Conservation (phyloP, 1,284 basidiomycete species). For the Exsudoporus floridanus region DNA sequence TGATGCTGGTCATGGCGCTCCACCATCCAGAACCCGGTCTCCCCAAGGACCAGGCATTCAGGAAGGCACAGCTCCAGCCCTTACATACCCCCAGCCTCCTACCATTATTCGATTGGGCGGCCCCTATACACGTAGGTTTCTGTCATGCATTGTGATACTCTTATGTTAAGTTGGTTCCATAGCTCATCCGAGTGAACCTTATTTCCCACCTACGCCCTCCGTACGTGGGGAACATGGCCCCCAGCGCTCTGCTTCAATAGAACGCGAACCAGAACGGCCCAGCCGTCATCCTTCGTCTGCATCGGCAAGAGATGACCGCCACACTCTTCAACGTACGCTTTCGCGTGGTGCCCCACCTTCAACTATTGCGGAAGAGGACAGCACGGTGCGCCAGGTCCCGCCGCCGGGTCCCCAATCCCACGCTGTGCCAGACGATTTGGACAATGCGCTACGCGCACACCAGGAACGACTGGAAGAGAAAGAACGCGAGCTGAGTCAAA, state of each 20-base stretch:
- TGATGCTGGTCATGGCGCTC: slow-evolving; percentile 12
- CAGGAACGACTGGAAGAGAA: slow-evolving; percentile 56
- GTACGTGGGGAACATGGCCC: slow-evolving; percentile 3
- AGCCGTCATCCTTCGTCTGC: slow-evolving; percentile 19
- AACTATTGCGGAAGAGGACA: slow-evolving; percentile 20
- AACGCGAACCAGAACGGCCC: slow-evolving; percentile 8
- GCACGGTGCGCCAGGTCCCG: slow-evolving; percentile 26
- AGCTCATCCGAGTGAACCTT: slow-evolving; percentile 19
- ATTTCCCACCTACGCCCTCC: slow-evolving; percentile 12
- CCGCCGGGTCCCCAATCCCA: slow-evolving; percentile 11
- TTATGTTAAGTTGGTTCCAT: slow-evolving; percentile 8
- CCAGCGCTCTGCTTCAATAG: slow-evolving; percentile 4
- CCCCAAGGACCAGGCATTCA: slow-evolving; percentile 13
- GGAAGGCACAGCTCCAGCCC: slow-evolving; percentile 3
- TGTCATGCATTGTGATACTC: neutral
- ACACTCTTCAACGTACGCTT: slow-evolving; percentile 4
- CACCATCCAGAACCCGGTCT: slow-evolving; percentile 12
- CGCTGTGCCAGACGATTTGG: slow-evolving; percentile 14
- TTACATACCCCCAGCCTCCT: slow-evolving; percentile 18
- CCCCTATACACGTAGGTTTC: slow-evolving; percentile 18
- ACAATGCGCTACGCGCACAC: slow-evolving; percentile 52
- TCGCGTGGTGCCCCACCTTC: slow-evolving; percentile 19
- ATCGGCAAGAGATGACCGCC: slow-evolving; percentile 4
- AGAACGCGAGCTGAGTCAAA: slow-evolving; percentile 47
- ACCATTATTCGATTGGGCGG: slow-evolving; percentile 34